A percentile compares a stretch with the other conserved stretches of the same genome.
Evolutionary conservation across 495 filamentous ascomycete species (phyloP).

Genomic region (Neurospora sp.): DNA sequence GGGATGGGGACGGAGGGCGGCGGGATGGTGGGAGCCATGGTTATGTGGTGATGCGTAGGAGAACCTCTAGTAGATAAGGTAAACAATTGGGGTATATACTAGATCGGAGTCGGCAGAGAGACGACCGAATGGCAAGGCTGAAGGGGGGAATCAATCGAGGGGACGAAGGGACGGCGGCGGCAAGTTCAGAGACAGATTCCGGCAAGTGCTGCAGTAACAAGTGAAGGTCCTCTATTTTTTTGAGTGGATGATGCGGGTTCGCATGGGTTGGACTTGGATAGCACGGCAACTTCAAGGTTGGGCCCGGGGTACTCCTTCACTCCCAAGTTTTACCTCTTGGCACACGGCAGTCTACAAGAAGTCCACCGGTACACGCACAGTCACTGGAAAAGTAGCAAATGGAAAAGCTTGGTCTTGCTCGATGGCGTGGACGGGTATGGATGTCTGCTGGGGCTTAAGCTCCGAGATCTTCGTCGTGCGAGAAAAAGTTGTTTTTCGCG

Average conservation of each 20-base stretch:
- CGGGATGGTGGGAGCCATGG: conserved; percentile 33
- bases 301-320: neutral
- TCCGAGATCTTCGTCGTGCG: neutral
- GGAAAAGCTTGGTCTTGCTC: neutral
- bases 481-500: neutral
- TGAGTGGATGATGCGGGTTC: neutral
- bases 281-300: neutral
- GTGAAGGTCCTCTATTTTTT: neutral
- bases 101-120: conserved; percentile 7
- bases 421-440: neutral
- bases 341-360: neutral
- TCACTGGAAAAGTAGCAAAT: neutral
- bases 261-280: neutral
- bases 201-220: neutral
- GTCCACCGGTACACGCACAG: neutral
- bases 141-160: neutral
- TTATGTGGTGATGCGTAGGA: neutral
- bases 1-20: conserved; percentile 31
- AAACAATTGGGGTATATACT: conserved; percentile 1
- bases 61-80: conserved; percentile 1
- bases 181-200: neutral
- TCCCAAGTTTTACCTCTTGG: neutral
- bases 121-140: conserved; percentile 2
- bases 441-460: neutral
- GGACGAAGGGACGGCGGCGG: neutral